These are phyloP conservation scores for Erythrophleum fordii DNA, from an alignment of 306 rosid species.

Conservation along the genomic window DNA sequence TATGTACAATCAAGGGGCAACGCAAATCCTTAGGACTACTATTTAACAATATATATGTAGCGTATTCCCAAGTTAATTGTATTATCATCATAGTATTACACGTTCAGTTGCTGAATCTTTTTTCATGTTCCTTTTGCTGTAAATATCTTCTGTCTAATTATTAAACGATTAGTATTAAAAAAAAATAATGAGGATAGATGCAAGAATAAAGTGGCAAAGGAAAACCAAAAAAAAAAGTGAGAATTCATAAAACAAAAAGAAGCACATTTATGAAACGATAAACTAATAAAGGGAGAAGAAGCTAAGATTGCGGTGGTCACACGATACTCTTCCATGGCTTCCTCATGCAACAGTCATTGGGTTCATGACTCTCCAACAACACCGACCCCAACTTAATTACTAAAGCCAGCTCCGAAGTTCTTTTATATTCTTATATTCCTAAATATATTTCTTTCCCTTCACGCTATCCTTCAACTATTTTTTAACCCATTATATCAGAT, in stretches of 20 bases:
- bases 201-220: slow-evolving; percentile 38
- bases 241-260: neutral
- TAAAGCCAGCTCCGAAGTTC: neutral
- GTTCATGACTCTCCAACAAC: too few species aligned
- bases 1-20: slow-evolving; percentile 38
- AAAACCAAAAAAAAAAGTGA: neutral
- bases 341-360: neutral
- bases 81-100: neutral
- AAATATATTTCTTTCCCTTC: neutral
- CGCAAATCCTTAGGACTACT: slow-evolving; percentile 40
- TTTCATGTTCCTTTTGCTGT: slow-evolving; percentile 4
- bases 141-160: neutral
- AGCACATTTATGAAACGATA: neutral
- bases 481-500: neutral
- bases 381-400: neutral
- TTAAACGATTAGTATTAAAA: neutral
- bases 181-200: neutral
- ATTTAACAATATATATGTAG: neutral
- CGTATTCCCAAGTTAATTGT: slow-evolving; percentile 21
- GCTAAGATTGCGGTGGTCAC: slow-evolving; percentile 75
- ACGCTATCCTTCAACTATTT: neutral
- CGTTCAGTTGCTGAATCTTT: neutral
- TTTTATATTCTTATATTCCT: neutral
- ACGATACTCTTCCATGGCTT: slow-evolving; percentile 42
- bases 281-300: slow-evolving; percentile 45